Conservation (phyloP, 2,329 filamentous ascomycete genomes). For the Penicillium sp. region DNA sequence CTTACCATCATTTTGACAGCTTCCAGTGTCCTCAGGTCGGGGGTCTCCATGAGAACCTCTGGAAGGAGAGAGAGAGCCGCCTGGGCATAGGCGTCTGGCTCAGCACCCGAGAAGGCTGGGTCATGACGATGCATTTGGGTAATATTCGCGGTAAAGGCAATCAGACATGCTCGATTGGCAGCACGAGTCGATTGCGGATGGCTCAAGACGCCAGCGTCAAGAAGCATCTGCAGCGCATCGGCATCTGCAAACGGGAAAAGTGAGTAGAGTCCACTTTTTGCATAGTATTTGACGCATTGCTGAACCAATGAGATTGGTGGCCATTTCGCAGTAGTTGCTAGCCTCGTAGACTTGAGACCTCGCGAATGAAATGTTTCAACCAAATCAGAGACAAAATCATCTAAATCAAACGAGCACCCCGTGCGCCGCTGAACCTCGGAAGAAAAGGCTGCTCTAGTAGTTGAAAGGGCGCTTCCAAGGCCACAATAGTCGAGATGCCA, state of each 20-base stretch:
- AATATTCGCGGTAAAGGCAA: slow-evolving; percentile 25
- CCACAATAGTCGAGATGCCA: slow-evolving; percentile 23
- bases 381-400: neutral
- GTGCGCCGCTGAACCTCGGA: slow-evolving; percentile 17
- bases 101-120: slow-evolving; percentile 16
- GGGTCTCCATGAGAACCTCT: slow-evolving; percentile 19
- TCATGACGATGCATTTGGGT: slow-evolving; percentile 24
- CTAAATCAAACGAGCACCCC: slow-evolving; percentile 8
- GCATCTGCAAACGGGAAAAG: slow-evolving; percentile 24
- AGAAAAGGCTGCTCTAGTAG: slow-evolving; percentile 16
- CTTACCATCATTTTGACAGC: slow-evolving; percentile 21
- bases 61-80: slow-evolving; percentile 22
- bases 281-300: slow-evolving; percentile 19
- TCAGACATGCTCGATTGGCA: slow-evolving; percentile 18
- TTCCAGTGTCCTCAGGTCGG: slow-evolving; percentile 19
- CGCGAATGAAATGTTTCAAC: neutral
- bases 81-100: slow-evolving; percentile 24
- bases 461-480: slow-evolving; percentile 15
- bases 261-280: slow-evolving; percentile 21
- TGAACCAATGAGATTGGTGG: slow-evolving; percentile 15
- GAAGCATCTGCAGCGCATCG: slow-evolving; percentile 12
- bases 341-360: neutral
- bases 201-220: slow-evolving; percentile 14
- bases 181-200: slow-evolving; percentile 7
- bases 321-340: slow-evolving; percentile 13